A percentile compares a stretch with the other conserved stretches of the same genome.
Evolutionary conservation across 257 asterid genomes (phyloP).

Genomic region (Paulownia fortunei): DNA sequence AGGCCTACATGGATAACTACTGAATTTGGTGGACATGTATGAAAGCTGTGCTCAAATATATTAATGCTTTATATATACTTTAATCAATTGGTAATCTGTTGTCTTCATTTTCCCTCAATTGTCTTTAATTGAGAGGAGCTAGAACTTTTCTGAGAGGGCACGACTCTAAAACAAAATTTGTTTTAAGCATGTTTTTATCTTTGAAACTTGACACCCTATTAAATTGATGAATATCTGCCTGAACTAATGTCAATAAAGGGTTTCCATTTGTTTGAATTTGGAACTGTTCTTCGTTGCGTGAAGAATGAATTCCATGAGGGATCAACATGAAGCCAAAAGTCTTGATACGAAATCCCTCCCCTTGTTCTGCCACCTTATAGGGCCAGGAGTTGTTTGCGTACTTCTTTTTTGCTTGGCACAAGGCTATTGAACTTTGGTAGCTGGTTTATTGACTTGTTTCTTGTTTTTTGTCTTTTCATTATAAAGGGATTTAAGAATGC

Average conservation of each 20-base stretch:
- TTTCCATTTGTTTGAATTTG: not conserved
- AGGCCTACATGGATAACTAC: constrained; percentile 93
- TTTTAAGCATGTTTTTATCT: not conserved
- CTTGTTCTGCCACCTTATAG: not conserved
- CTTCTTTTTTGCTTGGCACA: not conserved
- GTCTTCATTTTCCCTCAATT: not conserved
- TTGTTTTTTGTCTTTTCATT: constrained; percentile 13
- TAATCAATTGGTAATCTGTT: not conserved
- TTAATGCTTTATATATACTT: not conserved
- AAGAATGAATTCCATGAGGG: not conserved
- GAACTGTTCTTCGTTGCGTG: not conserved
- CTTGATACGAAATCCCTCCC: not conserved
- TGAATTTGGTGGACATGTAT: constrained; percentile 91
- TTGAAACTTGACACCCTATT: not conserved
- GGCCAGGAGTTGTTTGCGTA: not conserved
- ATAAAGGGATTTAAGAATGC: constrained; percentile 65
- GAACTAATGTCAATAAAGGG: not conserved
- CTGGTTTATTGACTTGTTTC: constrained; percentile 20
- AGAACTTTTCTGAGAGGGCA: not conserved
- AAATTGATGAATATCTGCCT: not conserved
- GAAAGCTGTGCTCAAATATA: constrained; percentile 20
- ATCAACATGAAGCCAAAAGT: not conserved
- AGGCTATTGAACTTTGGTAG: not conserved
- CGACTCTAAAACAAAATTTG: not conserved
- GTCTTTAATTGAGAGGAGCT: not conserved